Percentiles rank a stretch among this genome's conserved stretches.
Conservation (phyloP, 2,329 filamentous ascomycete genomes). For the Monosporascus sp. region DNA sequence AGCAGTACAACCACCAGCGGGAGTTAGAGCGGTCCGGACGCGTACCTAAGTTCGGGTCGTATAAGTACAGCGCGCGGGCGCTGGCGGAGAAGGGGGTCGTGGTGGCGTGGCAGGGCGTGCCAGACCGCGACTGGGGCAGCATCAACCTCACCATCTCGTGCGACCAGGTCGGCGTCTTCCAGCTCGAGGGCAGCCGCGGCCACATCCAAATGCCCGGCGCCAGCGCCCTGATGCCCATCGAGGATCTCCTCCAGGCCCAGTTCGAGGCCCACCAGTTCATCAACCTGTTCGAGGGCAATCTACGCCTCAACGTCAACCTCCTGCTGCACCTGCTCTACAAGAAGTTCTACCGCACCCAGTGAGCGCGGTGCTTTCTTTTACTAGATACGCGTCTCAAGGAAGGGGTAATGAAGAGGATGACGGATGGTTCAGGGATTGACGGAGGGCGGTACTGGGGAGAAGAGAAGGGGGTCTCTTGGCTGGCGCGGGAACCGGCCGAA, state of each 20-base stretch:
- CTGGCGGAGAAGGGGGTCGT: constrained; percentile 91
- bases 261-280: constrained; percentile 97
- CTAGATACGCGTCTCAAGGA: no score
- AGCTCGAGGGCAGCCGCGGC: constrained; percentile 82
- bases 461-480: no score
- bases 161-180: constrained; percentile 91
- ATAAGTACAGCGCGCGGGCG: constrained; percentile 89
- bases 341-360: constrained; percentile 86
- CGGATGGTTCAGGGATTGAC: no score
- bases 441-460: no score
- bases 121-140: constrained; percentile 79
- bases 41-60: constrained; percentile 94
- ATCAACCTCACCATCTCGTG: constrained; percentile 92
- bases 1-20: constrained; percentile 97
- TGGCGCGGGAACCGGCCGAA: no score
- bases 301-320: constrained; percentile 93
- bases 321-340: constrained; percentile 96
- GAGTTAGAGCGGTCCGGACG: constrained; percentile 89
- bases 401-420: no score
- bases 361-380: constrained; percentile 13
- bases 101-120: constrained; percentile 82
- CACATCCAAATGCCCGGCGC: constrained; percentile 95
- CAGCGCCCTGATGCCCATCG: constrained; percentile 80
- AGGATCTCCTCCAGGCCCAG: constrained; percentile 91
- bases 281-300: constrained; percentile 79